Conservation (phyloP, 768 basidiomycete species). For the Leccinum arenicola region DNA sequence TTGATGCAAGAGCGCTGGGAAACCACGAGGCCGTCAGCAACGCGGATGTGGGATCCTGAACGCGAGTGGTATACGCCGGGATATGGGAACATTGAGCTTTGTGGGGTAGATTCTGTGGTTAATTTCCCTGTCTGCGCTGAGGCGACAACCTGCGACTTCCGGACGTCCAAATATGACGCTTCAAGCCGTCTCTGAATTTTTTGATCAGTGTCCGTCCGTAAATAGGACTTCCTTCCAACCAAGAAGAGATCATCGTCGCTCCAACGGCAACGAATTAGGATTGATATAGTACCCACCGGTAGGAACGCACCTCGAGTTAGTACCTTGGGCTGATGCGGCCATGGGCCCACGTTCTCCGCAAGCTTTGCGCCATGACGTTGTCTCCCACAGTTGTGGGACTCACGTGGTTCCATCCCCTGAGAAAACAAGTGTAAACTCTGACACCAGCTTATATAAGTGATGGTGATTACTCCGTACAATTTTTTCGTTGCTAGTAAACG, state of each 20-base stretch:
- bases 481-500: neutral
- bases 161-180: neutral
- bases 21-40: neutral
- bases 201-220: neutral
- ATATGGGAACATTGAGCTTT: neutral
- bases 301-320: no score
- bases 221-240: neutral
- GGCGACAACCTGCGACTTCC: neutral
- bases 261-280: no score
- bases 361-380: no score
- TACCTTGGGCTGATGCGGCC: neutral
- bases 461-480: neutral
- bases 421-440: conserved; percentile 22
- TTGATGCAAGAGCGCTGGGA: neutral
- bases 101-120: neutral
- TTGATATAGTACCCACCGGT: no score
- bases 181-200: neutral
- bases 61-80: neutral
- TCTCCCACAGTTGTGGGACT: neutral
- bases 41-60: neutral
- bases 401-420: neutral
- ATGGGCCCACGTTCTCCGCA: no score
- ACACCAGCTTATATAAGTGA: conserved; percentile 8
- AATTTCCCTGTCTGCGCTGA: neutral
- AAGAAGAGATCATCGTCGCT: neutral